Percentiles rank a stretch among this genome's conserved stretches.
These are phyloP conservation scores for Hypomontagnella monticulosa DNA, from an alignment of 495 filamentous ascomycete species.

Conservation along the genomic window DNA sequence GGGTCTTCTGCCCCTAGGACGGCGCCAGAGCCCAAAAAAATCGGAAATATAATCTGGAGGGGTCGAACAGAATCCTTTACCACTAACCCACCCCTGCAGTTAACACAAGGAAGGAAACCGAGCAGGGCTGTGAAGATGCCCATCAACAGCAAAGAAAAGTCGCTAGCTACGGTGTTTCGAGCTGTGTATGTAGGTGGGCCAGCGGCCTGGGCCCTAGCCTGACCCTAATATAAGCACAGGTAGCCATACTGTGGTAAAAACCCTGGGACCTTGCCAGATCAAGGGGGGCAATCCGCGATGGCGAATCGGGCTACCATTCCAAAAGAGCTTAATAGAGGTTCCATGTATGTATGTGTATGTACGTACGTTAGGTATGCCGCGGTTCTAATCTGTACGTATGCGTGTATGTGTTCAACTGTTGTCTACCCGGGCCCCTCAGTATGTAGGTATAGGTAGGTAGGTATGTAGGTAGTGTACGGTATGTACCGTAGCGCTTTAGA, in stretches of 20 bases:
- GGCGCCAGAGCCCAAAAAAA: constrained; percentile 39
- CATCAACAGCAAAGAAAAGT: constrained; percentile 33
- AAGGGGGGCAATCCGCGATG: constrained; percentile 46
- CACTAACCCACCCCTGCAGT: constrained; percentile 40
- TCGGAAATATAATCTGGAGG: constrained; percentile 47
- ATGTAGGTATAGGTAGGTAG: constrained; percentile 2
- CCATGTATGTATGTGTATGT: constrained; percentile 26
- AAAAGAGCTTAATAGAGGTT: constrained; percentile 40
- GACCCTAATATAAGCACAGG: constrained; percentile 45
- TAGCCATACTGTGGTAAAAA: constrained; percentile 42
- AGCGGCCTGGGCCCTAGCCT: constrained; percentile 38
- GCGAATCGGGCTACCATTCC: constrained; percentile 44
- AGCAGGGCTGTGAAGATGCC: constrained; percentile 40
- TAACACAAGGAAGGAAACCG: constrained; percentile 38
- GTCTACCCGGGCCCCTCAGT: constrained; percentile 4
- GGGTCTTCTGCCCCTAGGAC: constrained; percentile 35
- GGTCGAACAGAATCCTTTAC: constrained; percentile 47
- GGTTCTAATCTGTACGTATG: constrained; percentile 8
- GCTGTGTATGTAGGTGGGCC: constrained; percentile 40
- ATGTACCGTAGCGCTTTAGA: constrained; percentile 20
- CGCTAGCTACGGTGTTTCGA: constrained; percentile 43
- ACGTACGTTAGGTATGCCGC: constrained; percentile 7
- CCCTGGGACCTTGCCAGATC: constrained; percentile 46
- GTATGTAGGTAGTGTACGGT: not conserved
- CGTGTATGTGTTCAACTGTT: constrained; percentile 16